Evolutionary conservation across 2,329 filamentous ascomycete genomes (phyloP).

Genomic region (Chaetomium sp.): DNA sequence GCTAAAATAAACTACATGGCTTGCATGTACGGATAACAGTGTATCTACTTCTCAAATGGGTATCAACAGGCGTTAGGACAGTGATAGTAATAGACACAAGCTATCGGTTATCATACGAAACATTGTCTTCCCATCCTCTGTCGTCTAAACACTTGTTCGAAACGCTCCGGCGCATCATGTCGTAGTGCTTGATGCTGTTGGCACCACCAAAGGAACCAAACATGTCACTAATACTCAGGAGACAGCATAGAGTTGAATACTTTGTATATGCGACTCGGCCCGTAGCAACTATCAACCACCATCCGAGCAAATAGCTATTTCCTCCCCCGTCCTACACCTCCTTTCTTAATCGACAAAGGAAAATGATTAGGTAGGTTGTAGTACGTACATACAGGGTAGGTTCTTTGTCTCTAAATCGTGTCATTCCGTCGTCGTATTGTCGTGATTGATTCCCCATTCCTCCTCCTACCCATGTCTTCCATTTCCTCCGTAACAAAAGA

Average conservation of each 20-base stretch:
- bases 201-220: too few relatives aligned
- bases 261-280: background rate
- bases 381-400: constrained; percentile 15
- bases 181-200: too few relatives aligned
- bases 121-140: too few relatives aligned
- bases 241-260: background rate
- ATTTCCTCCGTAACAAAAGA: background rate
- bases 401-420: constrained; percentile 16
- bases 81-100: too few relatives aligned
- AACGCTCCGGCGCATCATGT: too few relatives aligned
- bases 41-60: too few relatives aligned
- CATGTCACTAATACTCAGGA: too few relatives aligned
- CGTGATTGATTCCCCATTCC: constrained; percentile 8
- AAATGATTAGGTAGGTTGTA: constrained; percentile 13
- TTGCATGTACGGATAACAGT: too few relatives aligned
- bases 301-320: background rate
- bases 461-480: background rate
- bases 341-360: constrained; percentile 13
- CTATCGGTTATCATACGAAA: too few relatives aligned
- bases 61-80: too few relatives aligned
- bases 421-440: constrained; percentile 17
- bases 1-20: too few relatives aligned
- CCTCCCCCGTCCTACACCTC: background rate
- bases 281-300: background rate
- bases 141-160: too few relatives aligned